phyloP scores from a whole-genome alignment of 2,329 filamentous ascomycete genomes.

The Cordyceps cateniannulata region DNA sequence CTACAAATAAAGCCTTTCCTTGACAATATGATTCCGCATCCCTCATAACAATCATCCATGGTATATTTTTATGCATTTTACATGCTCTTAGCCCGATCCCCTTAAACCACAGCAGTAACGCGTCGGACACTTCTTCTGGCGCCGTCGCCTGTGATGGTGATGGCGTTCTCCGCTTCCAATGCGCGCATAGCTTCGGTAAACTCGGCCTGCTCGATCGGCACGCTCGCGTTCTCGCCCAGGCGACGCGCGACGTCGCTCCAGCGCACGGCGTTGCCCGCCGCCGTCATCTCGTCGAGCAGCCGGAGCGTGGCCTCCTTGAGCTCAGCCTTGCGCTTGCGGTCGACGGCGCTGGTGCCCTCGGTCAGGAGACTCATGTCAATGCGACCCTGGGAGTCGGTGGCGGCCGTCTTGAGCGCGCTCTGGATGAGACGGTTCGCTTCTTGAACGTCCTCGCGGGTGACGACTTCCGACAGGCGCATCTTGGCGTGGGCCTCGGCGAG shows the following conservation, averaged over 20 bases:
- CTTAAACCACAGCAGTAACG: constrained; percentile 47
- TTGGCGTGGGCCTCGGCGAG: constrained; percentile 94
- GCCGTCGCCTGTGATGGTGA: constrained; percentile 80
- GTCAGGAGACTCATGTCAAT: constrained; percentile 97
- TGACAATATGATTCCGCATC: not conserved
- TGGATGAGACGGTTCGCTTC: constrained; percentile 93
- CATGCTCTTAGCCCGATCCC: not conserved
- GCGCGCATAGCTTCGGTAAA: constrained; percentile 75
- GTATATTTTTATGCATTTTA: not conserved
- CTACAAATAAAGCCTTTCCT: not conserved
- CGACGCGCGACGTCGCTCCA: constrained; percentile 72
- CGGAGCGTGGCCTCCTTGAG: constrained; percentile 72
- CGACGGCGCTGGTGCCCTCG: constrained; percentile 86
- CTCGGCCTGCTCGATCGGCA: constrained; percentile 69
- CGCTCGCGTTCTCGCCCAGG: constrained; percentile 63
- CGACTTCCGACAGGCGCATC: constrained; percentile 76
- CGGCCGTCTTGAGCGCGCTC: constrained; percentile 88
- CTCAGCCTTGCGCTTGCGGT: constrained; percentile 75
- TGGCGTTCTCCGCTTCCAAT: constrained; percentile 76
- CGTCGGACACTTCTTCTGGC: constrained; percentile 74
- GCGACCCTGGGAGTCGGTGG: constrained; percentile 86
- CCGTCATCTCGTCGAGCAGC: constrained; percentile 74
- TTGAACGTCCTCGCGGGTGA: constrained; percentile 74
- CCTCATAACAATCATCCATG: constrained; percentile 7
- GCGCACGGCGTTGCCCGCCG: constrained; percentile 59